These are phyloP conservation scores for Acacia acuminata DNA, from an alignment of 306 rosid species.

Conservation along the genomic window DNA sequence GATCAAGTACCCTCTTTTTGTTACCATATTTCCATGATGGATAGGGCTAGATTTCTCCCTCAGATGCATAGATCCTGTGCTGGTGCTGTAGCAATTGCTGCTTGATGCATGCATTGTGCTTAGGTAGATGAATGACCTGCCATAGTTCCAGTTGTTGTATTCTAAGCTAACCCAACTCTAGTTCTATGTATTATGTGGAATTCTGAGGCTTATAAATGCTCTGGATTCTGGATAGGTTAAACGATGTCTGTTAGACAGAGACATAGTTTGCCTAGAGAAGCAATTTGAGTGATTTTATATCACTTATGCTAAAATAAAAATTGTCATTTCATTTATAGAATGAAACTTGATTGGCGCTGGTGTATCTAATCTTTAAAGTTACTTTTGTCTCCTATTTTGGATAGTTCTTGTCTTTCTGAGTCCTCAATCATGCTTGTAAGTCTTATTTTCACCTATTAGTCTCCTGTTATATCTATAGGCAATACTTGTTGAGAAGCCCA, in stretches of 20 bases:
- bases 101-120: slow-evolving; percentile 1
- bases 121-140: neutral
- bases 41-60: slow-evolving; percentile 16
- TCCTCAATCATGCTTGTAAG: neutral
- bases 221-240: slow-evolving; percentile 18
- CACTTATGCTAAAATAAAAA: too few relatives aligned
- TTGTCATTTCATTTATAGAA: neutral
- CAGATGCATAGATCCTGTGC: slow-evolving; percentile 11
- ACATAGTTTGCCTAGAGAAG: neutral
- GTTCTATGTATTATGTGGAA: neutral
- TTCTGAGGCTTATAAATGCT: slow-evolving; percentile 9
- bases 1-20: neutral
- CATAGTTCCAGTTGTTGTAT: neutral
- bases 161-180: slow-evolving; percentile 4
- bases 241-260: neutral
- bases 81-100: slow-evolving; percentile 22
- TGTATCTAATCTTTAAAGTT: slow-evolving; percentile 2
- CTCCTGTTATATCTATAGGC: neutral
- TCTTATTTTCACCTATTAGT: neutral
- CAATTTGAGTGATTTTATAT: neutral
- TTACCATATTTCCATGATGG: neutral
- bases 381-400: neutral
- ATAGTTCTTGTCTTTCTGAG: neutral
- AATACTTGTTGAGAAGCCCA: neutral
- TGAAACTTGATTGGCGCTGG: neutral